Percentiles rank a stretch among this genome's conserved stretches.
Evolutionary conservation across 306 rosid genomes (phyloP).

Genomic region (Sechiopsis laciniata): DNA sequence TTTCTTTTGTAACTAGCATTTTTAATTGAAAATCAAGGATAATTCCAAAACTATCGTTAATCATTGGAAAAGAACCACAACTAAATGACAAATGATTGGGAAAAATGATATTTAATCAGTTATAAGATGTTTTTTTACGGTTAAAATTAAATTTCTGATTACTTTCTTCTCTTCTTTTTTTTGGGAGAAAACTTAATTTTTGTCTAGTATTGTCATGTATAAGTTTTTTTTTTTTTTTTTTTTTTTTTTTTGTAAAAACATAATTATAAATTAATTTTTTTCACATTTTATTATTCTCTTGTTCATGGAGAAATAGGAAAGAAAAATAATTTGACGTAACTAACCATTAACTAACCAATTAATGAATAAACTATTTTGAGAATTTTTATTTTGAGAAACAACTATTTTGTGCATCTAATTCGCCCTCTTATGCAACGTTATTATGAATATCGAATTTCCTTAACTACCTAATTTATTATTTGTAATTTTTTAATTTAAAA

Average conservation of each 20-base stretch:
- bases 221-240: too few relatives aligned
- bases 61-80: neutral
- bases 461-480: neutral
- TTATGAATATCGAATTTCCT: neutral
- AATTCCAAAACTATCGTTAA: neutral
- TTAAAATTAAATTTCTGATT: too few relatives aligned
- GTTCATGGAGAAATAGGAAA: neutral
- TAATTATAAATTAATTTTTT: neutral
- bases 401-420: constrained; percentile 2
- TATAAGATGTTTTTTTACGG: too few relatives aligned
- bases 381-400: too few relatives aligned
- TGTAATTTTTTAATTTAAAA: neutral
- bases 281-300: neutral
- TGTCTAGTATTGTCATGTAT: neutral
- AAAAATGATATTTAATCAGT: neutral
- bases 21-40: neutral
- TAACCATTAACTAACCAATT: neutral
- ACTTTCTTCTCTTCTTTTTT: neutral
- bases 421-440: neutral
- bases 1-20: neutral
- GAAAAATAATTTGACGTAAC: neutral
- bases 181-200: too few relatives aligned
- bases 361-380: neutral
- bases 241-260: too few relatives aligned
- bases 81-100: neutral